Evolutionary conservation across 164 flowering plant species (phyloP).

Genomic region (Euptelea pleiosperma): DNA sequence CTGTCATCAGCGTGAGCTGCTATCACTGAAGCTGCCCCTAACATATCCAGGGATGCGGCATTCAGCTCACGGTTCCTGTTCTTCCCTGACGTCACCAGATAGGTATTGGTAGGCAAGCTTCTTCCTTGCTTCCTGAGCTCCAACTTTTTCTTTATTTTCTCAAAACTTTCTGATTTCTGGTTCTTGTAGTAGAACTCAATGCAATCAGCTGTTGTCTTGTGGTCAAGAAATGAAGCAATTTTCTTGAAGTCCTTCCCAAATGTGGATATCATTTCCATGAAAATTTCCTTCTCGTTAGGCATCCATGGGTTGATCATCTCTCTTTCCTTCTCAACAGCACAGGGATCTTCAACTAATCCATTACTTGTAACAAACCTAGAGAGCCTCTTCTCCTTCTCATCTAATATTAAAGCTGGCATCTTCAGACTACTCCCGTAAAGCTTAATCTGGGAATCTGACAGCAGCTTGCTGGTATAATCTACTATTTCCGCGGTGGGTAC

Average conservation of each 20-base stretch:
- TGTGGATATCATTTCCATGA: constrained; percentile 60
- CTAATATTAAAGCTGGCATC: constrained; percentile 81
- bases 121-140: constrained; percentile 44
- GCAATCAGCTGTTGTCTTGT: constrained; percentile 94
- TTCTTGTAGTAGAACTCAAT: constrained; percentile 93
- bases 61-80: constrained; percentile 65
- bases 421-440: constrained; percentile 44
- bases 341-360: constrained; percentile 87
- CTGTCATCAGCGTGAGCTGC: constrained; percentile 51
- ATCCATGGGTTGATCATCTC: constrained; percentile 81
- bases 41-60: constrained; percentile 77
- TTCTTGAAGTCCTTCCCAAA: constrained; percentile 84
- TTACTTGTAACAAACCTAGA: constrained; percentile 66
- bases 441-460: constrained; percentile 46
- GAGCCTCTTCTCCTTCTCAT: constrained; percentile 49
- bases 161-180: constrained; percentile 81
- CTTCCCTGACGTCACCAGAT: constrained; percentile 63
- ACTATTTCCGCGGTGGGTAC: constrained; percentile 50
- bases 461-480: constrained; percentile 50
- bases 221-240: constrained; percentile 77
- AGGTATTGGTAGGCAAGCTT: constrained; percentile 38
- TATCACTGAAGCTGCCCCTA: constrained; percentile 84
- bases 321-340: constrained; percentile 81
- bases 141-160: constrained; percentile 50
- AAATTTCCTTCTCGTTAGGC: constrained; percentile 65